Percentiles rank a stretch among this genome's conserved stretches.
Evolutionary conservation across 1,284 basidiomycete genomes (phyloP).

Genomic region (Moesziomyces antarcticus): DNA sequence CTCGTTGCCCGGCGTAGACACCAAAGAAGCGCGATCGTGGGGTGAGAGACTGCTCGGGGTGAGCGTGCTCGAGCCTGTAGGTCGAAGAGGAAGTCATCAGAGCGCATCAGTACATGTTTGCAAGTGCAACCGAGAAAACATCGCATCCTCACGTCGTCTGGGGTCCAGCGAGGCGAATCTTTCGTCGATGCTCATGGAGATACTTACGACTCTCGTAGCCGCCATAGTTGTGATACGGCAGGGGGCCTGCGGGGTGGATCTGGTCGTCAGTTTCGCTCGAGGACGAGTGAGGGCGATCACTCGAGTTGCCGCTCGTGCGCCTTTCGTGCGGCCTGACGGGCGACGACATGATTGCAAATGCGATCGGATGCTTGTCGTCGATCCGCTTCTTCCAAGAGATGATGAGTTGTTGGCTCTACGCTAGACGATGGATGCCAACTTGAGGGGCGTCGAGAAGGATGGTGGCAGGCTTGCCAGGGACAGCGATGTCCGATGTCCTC

Average conservation of each 20-base stretch:
- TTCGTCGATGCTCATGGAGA: not conserved
- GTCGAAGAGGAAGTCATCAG: not conserved
- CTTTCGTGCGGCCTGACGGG: constrained; percentile 15
- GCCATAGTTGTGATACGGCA: constrained; percentile 25
- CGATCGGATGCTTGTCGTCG: not conserved
- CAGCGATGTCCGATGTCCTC: not conserved
- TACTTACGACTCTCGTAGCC: constrained; percentile 33
- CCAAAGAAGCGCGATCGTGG: constrained; percentile 11
- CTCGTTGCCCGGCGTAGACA: constrained; percentile 19
- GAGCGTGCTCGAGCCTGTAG: constrained; percentile 7
- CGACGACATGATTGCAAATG: constrained; percentile 24
- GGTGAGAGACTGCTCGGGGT: constrained; percentile 21
- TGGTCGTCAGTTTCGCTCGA: constrained; percentile 29
- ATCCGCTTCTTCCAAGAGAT: not conserved
- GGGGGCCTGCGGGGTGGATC: constrained; percentile 18
- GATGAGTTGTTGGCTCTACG: not conserved
- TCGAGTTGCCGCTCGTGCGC: constrained; percentile 30
- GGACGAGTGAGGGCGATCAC: constrained; percentile 28
- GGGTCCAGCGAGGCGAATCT: not conserved
- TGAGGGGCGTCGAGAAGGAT: not conserved
- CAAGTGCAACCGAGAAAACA: not conserved
- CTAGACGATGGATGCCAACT: not conserved
- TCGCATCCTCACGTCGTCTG: too few relatives aligned
- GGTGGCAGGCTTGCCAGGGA: not conserved
- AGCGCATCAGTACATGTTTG: not conserved